phyloP scores from a whole-genome alignment of 1,284 basidiomycete species.

The Farysia itapuensis region DNA sequence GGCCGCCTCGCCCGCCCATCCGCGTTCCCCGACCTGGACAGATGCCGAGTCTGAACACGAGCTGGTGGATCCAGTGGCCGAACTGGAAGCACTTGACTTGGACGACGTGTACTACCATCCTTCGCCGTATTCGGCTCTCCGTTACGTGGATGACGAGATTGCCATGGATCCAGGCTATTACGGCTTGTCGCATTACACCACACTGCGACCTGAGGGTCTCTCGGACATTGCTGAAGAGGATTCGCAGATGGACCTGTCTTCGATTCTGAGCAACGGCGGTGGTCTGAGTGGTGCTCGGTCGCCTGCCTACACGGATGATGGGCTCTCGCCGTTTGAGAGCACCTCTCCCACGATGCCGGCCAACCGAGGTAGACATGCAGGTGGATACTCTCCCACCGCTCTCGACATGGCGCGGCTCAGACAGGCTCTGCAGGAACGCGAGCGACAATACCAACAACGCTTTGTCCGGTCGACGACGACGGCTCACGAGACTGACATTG shows the following conservation, averaged over 20 bases:
- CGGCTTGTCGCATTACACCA: conserved; percentile 38
- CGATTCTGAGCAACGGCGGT: conserved; percentile 23
- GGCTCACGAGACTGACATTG: too few species aligned
- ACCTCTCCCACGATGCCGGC: neutral
- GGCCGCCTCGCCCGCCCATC: neutral
- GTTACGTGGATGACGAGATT: conserved; percentile 25
- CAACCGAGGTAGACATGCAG: conserved; percentile 6
- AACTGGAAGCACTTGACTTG: neutral
- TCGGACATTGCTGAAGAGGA: conserved; percentile 51
- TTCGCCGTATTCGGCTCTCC: neutral
- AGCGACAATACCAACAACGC: conserved; percentile 21
- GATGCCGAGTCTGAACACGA: too few species aligned
- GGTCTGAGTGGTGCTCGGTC: conserved; percentile 7
- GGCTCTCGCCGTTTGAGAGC: conserved; percentile 2
- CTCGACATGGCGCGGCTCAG: conserved; percentile 27
- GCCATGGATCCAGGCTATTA: conserved; percentile 37
- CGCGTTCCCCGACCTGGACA: neutral
- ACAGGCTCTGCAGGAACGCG: conserved; percentile 29
- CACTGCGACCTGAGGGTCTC: conserved; percentile 38
- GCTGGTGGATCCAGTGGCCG: neutral
- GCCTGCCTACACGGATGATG: conserved; percentile 9
- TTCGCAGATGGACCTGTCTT: conserved; percentile 23
- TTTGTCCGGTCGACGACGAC: too few species aligned
- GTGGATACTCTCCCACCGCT: conserved; percentile 14
- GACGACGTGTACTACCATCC: neutral